Evolutionary conservation across 2,329 filamentous ascomycete species (phyloP).

Genomic region (Metarhizium guizhouense): DNA sequence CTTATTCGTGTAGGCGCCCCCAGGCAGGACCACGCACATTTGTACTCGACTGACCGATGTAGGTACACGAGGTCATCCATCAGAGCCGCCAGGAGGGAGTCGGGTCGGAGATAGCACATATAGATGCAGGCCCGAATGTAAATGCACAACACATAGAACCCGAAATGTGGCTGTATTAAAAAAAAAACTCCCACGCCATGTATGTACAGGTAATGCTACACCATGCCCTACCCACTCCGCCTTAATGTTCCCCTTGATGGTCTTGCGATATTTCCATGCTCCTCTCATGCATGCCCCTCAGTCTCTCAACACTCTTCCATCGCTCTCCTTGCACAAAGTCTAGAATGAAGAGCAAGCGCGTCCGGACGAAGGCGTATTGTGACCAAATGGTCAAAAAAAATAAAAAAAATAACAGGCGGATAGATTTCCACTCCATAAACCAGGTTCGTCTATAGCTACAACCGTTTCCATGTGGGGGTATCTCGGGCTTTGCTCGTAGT

Average conservation of each 20-base stretch:
- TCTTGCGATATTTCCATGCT: not conserved
- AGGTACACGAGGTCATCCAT: slow-evolving; percentile 35
- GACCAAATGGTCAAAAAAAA: slow-evolving; percentile 2
- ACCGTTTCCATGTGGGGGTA: slow-evolving; percentile 12
- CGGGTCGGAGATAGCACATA: slow-evolving; percentile 11
- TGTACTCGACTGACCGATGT: not conserved
- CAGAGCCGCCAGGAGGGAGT: slow-evolving; percentile 25
- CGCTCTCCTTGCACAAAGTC: not conserved
- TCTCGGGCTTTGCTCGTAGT: not conserved
- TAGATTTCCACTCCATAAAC: slow-evolving; percentile 12
- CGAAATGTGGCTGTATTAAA: not conserved
- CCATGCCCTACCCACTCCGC: not conserved
- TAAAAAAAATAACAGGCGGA: slow-evolving; percentile 8
- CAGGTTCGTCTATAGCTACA: slow-evolving; percentile 26
- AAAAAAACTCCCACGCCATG: slow-evolving; percentile 6
- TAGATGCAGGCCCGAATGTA: not conserved
- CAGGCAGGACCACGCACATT: not conserved
- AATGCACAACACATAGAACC: not conserved
- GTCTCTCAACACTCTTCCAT: too few species aligned
- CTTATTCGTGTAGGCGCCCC: slow-evolving; percentile 32
- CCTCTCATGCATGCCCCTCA: too few species aligned
- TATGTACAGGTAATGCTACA: slow-evolving; percentile 10
- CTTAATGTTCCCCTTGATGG: not conserved
- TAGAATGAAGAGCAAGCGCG: not conserved
- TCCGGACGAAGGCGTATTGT: not conserved